A percentile compares a stretch with the other conserved stretches of the same genome.
These are phyloP conservation scores for Ascochyta lentis DNA, from an alignment of 2,329 filamentous ascomycete species.

Conservation along the genomic window DNA sequence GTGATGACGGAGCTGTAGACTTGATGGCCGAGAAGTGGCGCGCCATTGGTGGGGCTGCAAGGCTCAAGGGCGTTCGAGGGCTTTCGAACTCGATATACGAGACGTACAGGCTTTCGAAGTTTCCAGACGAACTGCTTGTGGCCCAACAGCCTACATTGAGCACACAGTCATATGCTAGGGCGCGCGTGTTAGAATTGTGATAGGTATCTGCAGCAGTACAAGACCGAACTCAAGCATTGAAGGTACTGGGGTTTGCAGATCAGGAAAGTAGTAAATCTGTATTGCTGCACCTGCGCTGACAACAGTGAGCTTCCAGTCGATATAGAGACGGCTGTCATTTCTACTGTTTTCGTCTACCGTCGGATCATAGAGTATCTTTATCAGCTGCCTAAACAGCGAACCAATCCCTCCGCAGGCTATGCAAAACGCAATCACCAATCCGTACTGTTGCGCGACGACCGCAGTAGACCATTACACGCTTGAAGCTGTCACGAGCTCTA, in stretches of 20 bases:
- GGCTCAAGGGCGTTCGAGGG: conserved; percentile 22
- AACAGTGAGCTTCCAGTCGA: neutral
- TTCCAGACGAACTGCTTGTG: neutral
- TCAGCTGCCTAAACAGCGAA: conserved; percentile 1
- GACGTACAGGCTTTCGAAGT: neutral
- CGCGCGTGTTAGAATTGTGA: neutral
- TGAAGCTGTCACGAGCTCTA: neutral
- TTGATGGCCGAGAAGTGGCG: conserved; percentile 25
- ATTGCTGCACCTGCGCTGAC: neutral
- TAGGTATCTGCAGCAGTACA: neutral
- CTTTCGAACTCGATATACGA: conserved; percentile 9
- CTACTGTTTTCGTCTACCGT: conserved; percentile 17
- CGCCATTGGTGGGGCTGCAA: conserved; percentile 21
- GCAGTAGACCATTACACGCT: neutral
- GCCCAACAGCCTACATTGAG: neutral
- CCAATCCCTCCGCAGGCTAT: conserved; percentile 31
- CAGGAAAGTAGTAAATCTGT: neutral
- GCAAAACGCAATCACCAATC: conserved; percentile 35
- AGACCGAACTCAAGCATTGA: neutral
- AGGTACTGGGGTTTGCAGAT: neutral
- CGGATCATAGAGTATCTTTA: conserved; percentile 10
- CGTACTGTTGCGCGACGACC: neutral
- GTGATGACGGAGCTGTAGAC: conserved; percentile 31
- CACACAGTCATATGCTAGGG: neutral
- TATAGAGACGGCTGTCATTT: neutral